Percentiles rank a stretch among this genome's conserved stretches.
These are phyloP conservation scores for Thielaviopsis euricoi DNA, from an alignment of 2,329 filamentous ascomycete genomes.

Conservation along the genomic window DNA sequence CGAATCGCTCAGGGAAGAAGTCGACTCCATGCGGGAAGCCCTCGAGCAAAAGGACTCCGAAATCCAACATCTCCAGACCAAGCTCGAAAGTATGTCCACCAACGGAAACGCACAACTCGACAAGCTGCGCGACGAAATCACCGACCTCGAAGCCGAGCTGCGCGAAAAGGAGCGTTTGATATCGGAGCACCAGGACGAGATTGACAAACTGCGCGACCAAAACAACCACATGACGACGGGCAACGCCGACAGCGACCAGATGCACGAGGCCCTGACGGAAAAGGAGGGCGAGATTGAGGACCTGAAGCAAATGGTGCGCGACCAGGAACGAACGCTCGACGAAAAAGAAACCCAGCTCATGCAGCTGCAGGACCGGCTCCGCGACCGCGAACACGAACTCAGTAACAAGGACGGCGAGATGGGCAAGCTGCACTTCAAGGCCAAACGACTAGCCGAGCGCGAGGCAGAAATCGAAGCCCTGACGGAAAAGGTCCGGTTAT, in stretches of 20 bases:
- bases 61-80: slow-evolving; percentile 41
- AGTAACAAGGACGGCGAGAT: slow-evolving; percentile 1
- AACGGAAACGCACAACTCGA: slow-evolving; percentile 6
- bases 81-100: slow-evolving; percentile 31
- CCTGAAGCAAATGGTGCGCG: slow-evolving; percentile 2
- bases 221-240: slow-evolving; percentile 20
- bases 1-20: slow-evolving; percentile 46
- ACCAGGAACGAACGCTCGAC: slow-evolving; percentile 4
- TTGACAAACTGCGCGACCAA: slow-evolving; percentile 47
- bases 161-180: slow-evolving; percentile 60
- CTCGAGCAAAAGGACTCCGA: slow-evolving; percentile 43
- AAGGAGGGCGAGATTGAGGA: slow-evolving; percentile 30
- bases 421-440: slow-evolving; percentile 5
- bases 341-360: slow-evolving; percentile 6
- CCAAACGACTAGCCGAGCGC: slow-evolving; percentile 2
- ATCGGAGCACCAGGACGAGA: slow-evolving; percentile 57
- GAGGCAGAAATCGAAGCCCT: slow-evolving; percentile 9
- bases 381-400: not conserved
- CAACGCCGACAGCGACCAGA: slow-evolving; percentile 27
- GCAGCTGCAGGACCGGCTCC: slow-evolving; percentile 22
- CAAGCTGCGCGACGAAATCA: slow-evolving; percentile 55
- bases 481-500: slow-evolving; percentile 4
- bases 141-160: slow-evolving; percentile 58
- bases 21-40: slow-evolving; percentile 38
- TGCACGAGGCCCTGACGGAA: slow-evolving; percentile 35